Percentiles rank a stretch among this genome's conserved stretches.
These are phyloP conservation scores for Serendipita sp. DNA, from an alignment of 768 basidiomycete species.

Conservation along the genomic window DNA sequence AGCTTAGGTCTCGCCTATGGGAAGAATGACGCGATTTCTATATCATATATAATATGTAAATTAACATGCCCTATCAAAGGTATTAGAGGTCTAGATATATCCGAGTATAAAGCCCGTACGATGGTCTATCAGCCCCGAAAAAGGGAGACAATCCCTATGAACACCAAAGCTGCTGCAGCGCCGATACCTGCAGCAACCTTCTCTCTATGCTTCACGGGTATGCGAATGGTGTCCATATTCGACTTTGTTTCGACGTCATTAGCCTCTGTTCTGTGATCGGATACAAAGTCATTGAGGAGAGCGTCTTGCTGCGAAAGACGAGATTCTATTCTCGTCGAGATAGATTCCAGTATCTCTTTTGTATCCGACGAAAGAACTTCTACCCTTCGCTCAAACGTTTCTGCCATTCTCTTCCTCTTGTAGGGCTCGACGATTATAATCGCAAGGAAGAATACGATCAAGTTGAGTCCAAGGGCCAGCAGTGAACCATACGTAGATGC, in stretches of 20 bases:
- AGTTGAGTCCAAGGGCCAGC: constrained; percentile 70
- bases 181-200: neutral
- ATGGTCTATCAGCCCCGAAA: neutral
- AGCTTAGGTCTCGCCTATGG: neutral
- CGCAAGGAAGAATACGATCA: constrained; percentile 80
- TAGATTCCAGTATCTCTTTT: constrained; percentile 17
- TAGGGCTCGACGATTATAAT: constrained; percentile 90
- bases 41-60: neutral
- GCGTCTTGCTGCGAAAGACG: neutral
- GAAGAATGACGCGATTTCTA: neutral
- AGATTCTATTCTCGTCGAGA: neutral
- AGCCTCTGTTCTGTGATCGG: neutral
- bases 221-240: neutral
- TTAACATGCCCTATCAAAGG: neutral
- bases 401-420: constrained; percentile 75
- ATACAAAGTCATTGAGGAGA: neutral
- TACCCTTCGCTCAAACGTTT: constrained; percentile 80
- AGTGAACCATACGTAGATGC: constrained; percentile 88
- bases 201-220: neutral
- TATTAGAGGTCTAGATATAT: neutral
- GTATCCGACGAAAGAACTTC: constrained; percentile 36
- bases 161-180: neutral
- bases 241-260: neutral
- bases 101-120: neutral
- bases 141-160: neutral